Conservation (phyloP, 176 grass and related monocot genomes). For the Miscanthus lutarioriparius region DNA sequence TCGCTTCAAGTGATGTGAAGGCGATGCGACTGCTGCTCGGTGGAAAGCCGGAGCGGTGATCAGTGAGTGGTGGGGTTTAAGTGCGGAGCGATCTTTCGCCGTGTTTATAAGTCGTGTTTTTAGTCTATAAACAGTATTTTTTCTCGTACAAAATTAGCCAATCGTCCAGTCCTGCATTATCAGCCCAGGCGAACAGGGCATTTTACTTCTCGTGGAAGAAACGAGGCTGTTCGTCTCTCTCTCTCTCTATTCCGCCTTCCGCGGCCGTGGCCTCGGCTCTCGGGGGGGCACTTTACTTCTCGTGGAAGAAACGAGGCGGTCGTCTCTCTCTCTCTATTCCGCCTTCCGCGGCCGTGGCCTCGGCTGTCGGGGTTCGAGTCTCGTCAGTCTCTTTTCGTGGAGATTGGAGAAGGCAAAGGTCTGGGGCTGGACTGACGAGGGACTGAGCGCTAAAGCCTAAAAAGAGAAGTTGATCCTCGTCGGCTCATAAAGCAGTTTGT, state of each 20-base stretch:
- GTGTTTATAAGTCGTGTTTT: no score
- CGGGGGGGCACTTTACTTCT: no score
- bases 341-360: background rate
- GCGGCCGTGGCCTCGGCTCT: no score
- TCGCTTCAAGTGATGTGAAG: background rate
- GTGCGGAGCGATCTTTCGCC: constrained; percentile 16
- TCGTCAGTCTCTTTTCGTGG: background rate
- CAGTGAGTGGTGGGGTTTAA: background rate
- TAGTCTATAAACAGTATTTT: no score
- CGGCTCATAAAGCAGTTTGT: background rate
- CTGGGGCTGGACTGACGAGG: background rate
- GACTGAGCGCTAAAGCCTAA: no score
- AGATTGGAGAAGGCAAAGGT: background rate
- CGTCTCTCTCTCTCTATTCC: background rate
- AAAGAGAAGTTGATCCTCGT: no score
- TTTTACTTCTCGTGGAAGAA: constrained; percentile 23
- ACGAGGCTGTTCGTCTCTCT: background rate
- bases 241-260: no score
- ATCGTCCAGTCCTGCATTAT: no score
- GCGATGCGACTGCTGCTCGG: background rate
- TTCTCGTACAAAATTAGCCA: no score
- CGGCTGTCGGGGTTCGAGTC: background rate
- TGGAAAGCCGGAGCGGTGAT: no score
- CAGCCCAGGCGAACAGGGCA: no score
- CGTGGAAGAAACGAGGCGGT: background rate